Evolutionary conservation across 805 yeast species (phyloP).

Genomic region (Metschnikowia orientalis): DNA sequence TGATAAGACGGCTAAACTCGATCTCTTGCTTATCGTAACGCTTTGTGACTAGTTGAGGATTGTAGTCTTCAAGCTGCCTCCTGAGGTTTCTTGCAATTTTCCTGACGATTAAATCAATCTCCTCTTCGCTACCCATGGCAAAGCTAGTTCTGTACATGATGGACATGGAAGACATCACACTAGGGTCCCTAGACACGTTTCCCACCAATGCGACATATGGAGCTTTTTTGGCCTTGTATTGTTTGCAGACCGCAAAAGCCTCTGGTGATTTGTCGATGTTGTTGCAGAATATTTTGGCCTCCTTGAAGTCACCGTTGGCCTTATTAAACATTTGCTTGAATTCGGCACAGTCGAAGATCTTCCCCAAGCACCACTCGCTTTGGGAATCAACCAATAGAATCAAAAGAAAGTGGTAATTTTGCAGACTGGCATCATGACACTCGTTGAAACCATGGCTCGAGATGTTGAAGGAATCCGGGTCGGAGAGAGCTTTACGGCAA

Average conservation of each 20-base stretch:
- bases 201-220: constrained; percentile 39
- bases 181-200: constrained; percentile 34
- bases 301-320: constrained; percentile 24
- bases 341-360: constrained; percentile 13
- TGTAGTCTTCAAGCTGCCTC: constrained; percentile 26
- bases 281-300: constrained; percentile 26
- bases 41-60: constrained; percentile 37
- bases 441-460: constrained; percentile 25
- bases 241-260: constrained; percentile 33
- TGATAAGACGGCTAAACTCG: constrained; percentile 34
- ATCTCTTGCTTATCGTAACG: constrained; percentile 39
- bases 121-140: constrained; percentile 19
- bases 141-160: constrained; percentile 32
- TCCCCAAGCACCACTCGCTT: constrained; percentile 16
- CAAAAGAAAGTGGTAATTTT: constrained; percentile 30
- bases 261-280: constrained; percentile 34
- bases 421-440: constrained; percentile 25
- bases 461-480: constrained; percentile 10
- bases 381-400: constrained; percentile 29
- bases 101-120: constrained; percentile 8
- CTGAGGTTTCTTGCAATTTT: constrained; percentile 24
- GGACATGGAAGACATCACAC: constrained; percentile 37
- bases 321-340: constrained; percentile 21
- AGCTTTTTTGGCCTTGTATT: constrained; percentile 25
- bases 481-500: constrained; percentile 1